phyloP scores from a whole-genome alignment of 2,329 filamentous ascomycete species.

The Pseudocercospora crystallina region DNA sequence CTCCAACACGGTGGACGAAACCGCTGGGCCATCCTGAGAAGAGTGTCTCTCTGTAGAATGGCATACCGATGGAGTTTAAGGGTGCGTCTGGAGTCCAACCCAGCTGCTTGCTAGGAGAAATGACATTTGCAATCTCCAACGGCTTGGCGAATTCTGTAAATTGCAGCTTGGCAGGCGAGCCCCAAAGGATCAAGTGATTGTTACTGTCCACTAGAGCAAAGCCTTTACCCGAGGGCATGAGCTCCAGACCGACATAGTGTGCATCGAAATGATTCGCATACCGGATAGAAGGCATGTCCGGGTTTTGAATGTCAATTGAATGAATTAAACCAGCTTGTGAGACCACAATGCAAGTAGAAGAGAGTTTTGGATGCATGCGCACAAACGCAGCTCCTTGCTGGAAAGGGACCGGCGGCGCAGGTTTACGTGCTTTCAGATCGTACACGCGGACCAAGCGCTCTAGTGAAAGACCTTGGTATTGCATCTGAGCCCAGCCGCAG shows the following conservation, averaged over 20 bases:
- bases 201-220: slow-evolving; percentile 78
- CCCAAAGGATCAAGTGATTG: slow-evolving; percentile 81
- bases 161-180: slow-evolving; percentile 78
- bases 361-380: slow-evolving; percentile 92
- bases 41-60: slow-evolving; percentile 84
- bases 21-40: slow-evolving; percentile 88
- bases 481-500: slow-evolving; percentile 86
- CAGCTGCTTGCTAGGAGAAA: slow-evolving; percentile 52
- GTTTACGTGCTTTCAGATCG: slow-evolving; percentile 85
- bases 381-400: slow-evolving; percentile 92
- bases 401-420: slow-evolving; percentile 86
- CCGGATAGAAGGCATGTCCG: slow-evolving; percentile 79
- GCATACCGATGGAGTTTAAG: slow-evolving; percentile 82
- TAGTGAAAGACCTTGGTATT: slow-evolving; percentile 75
- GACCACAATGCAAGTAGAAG: slow-evolving; percentile 89
- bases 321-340: slow-evolving; percentile 93
- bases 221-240: slow-evolving; percentile 84
- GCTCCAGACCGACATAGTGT: slow-evolving; percentile 76
- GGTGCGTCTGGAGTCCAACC: slow-evolving; percentile 64
- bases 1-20: slow-evolving; percentile 79
- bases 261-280: slow-evolving; percentile 73
- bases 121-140: slow-evolving; percentile 71
- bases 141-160: slow-evolving; percentile 81
- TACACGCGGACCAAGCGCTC: slow-evolving; percentile 95
- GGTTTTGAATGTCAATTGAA: slow-evolving; percentile 92